Evolutionary conservation across 768 basidiomycete genomes (phyloP).

Genomic region (Lepiota venenata): DNA sequence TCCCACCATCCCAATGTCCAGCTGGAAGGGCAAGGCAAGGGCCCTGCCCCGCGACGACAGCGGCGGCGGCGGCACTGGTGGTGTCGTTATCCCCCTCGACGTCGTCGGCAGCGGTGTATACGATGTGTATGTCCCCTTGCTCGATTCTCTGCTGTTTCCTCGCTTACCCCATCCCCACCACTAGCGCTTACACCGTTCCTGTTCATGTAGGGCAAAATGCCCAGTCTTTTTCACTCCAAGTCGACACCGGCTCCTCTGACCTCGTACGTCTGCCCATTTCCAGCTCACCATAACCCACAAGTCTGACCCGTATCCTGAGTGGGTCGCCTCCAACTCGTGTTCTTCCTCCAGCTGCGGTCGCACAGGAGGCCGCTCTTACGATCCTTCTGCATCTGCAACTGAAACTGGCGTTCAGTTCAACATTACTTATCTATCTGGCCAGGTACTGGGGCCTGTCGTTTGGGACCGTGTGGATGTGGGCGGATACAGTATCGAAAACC

Average conservation of each 20-base stretch:
- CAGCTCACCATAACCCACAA: neutral
- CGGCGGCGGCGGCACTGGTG: constrained; percentile 39
- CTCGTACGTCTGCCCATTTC: constrained; percentile 43
- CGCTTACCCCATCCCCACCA: neutral
- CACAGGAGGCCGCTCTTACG: constrained; percentile 48
- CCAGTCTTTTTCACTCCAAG: constrained; percentile 60
- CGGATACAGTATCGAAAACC: constrained; percentile 57
- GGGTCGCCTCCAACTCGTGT: constrained; percentile 72
- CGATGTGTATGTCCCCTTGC: constrained; percentile 52
- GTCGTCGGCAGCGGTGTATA: constrained; percentile 50
- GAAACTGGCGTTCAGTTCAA: constrained; percentile 40
- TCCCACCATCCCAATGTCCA: constrained; percentile 6
- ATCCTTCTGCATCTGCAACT: constrained; percentile 43
- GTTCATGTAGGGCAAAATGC: constrained; percentile 45
- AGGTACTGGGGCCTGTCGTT: constrained; percentile 57
- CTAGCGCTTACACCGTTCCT: constrained; percentile 65
- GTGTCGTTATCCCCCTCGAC: constrained; percentile 56
- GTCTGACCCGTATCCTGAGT: constrained; percentile 37
- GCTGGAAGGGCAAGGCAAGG: constrained; percentile 20
- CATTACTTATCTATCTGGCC: constrained; percentile 60
- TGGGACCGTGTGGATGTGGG: constrained; percentile 69
- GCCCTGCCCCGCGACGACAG: constrained; percentile 2
- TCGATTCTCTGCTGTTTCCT: neutral
- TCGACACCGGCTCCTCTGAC: constrained; percentile 84
- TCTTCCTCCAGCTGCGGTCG: constrained; percentile 47